Conservation (phyloP, 257 asterid genomes). For the Solanum ahanhuiri region DNA sequence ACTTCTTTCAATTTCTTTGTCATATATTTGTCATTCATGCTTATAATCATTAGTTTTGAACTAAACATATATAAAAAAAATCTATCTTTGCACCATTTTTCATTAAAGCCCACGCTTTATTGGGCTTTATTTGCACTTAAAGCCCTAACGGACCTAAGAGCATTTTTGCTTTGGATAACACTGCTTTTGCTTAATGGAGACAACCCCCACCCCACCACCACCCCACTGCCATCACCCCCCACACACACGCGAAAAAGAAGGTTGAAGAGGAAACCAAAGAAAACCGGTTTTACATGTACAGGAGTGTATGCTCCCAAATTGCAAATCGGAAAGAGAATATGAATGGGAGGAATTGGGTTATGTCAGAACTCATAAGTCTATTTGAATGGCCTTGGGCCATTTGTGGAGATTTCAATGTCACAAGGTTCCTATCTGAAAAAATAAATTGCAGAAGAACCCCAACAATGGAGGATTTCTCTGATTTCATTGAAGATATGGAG, state of each 20-base stretch:
- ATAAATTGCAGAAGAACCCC: background rate
- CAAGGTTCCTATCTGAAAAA: background rate
- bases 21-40: background rate
- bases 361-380: background rate
- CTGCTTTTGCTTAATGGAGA: background rate
- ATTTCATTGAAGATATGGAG: background rate
- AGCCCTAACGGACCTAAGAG: background rate
- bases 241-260: background rate
- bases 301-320: background rate
- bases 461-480: background rate
- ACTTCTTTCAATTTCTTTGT: background rate
- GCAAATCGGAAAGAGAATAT: background rate
- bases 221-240: background rate
- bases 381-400: background rate
- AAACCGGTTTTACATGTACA: background rate
- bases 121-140: background rate
- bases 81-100: background rate
- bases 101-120: background rate
- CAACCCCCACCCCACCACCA: background rate
- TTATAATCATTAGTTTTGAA: background rate
- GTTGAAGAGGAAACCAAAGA: background rate
- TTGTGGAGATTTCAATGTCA: background rate
- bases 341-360: background rate
- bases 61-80: background rate
- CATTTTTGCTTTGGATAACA: background rate